Evolutionary conservation across 129 eudicot species (phyloP).

Genomic region (Calendula officinalis): DNA sequence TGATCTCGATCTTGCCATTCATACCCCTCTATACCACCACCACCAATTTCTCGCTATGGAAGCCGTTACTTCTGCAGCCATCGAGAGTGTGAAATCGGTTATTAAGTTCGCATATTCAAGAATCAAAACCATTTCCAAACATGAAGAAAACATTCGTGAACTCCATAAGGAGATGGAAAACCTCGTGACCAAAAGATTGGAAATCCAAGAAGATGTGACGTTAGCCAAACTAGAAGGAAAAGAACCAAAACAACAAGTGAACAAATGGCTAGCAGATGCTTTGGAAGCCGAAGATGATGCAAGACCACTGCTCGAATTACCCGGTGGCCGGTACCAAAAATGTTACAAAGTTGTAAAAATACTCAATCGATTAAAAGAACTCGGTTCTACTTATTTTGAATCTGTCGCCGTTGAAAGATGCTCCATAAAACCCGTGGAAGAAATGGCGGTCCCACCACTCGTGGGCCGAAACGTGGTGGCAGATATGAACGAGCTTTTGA

Average conservation of each 20-base stretch:
- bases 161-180: conserved; percentile 15
- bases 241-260: conserved; percentile 23
- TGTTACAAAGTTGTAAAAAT: conserved; percentile 18
- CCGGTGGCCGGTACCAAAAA: conserved; percentile 1
- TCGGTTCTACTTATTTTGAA: conserved; percentile 7
- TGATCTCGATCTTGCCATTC: background rate
- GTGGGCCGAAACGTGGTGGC: conserved; percentile 21
- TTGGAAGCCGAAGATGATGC: conserved; percentile 18
- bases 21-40: background rate
- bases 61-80: background rate
- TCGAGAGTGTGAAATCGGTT: conserved; percentile 23
- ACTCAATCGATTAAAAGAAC: conserved; percentile 19
- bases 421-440: conserved; percentile 19
- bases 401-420: background rate
- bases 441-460: conserved; percentile 21
- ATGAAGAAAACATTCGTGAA: conserved; percentile 18
- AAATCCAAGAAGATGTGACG: conserved; percentile 17
- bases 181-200: conserved; percentile 15
- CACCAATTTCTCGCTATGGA: conserved; percentile 24
- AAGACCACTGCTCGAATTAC: conserved; percentile 15
- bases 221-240: conserved; percentile 23
- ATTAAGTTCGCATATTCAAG: conserved; percentile 15
- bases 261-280: conserved; percentile 25
- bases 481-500: conserved; percentile 16
- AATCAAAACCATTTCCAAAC: conserved; percentile 18